phyloP scores from a whole-genome alignment of 2,329 filamentous ascomycete species.

The Gyromitra esculenta region DNA sequence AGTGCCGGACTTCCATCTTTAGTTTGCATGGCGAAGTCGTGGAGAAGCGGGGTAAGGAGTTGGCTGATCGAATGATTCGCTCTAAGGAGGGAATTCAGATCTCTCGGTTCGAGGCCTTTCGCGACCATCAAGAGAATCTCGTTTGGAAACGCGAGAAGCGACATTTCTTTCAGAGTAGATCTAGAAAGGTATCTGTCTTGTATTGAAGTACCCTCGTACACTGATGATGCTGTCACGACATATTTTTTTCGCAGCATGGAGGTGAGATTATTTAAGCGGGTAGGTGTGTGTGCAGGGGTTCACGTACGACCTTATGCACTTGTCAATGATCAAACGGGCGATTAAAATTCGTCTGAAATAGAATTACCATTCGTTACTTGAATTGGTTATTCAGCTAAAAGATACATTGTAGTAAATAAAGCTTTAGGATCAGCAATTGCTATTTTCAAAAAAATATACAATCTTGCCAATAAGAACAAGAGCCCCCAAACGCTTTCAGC shows the following conservation, averaged over 20 bases:
- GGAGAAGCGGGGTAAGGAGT: conserved; percentile 21
- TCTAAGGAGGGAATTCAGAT: conserved; percentile 7
- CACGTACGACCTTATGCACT: background rate
- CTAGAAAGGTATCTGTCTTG: background rate
- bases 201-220: background rate
- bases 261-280: background rate
- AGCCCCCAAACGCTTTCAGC: background rate
- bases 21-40: conserved; percentile 8
- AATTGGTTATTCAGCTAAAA: background rate
- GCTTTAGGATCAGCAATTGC: background rate
- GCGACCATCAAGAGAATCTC: conserved; percentile 20
- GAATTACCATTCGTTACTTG: background rate
- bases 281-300: background rate
- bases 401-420: background rate
- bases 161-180: conserved; percentile 8
- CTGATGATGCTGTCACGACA: background rate
- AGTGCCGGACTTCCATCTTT: conserved; percentile 17
- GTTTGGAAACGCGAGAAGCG: conserved; percentile 10
- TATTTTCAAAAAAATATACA: background rate
- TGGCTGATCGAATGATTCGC: conserved; percentile 8
- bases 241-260: background rate
- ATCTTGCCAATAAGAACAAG: background rate
- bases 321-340: background rate
- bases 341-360: background rate
- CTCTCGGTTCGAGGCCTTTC: conserved; percentile 3